These are phyloP conservation scores for Anisodus acutangulus DNA, from an alignment of 257 asterid species.

Conservation along the genomic window DNA sequence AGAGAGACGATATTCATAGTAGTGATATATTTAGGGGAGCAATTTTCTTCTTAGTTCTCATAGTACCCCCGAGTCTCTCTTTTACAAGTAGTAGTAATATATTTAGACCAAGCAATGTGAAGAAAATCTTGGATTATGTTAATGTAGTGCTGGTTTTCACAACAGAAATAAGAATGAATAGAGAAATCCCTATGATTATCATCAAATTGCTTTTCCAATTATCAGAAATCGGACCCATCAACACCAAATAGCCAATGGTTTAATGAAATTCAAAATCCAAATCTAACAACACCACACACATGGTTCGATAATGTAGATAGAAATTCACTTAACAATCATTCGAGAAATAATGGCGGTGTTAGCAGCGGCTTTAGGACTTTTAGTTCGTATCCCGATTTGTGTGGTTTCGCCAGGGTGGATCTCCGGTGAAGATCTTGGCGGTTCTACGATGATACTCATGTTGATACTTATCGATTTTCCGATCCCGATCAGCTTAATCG, in stretches of 20 bases:
- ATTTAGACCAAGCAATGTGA: constrained; percentile 72
- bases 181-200: constrained; percentile 46
- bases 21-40: too few relatives aligned
- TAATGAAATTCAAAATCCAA: constrained; percentile 11
- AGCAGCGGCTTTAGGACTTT: constrained; percentile 46
- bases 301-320: constrained; percentile 42
- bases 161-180: constrained; percentile 69
- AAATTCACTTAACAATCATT: constrained; percentile 31
- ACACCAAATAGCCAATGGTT: constrained; percentile 21
- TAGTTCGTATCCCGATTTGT: constrained; percentile 90
- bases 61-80: constrained; percentile 62
- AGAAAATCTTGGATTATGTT: constrained; percentile 86
- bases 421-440: constrained; percentile 50
- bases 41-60: constrained; percentile 52
- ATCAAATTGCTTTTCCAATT: constrained; percentile 43
- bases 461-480: constrained; percentile 43
- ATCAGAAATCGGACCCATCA: constrained; percentile 28
- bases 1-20: too few relatives aligned
- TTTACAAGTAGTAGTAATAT: constrained; percentile 22
- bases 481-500: constrained; percentile 51
- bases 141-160: constrained; percentile 72
- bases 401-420: constrained; percentile 53
- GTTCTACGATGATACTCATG: constrained; percentile 59
- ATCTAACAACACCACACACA: constrained; percentile 46
- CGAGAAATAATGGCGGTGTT: constrained; percentile 7